A percentile compares a stretch with the other conserved stretches of the same genome.
phyloP scores from a whole-genome alignment of 306 rosid genomes.

The Lithocarpus polystachyus region DNA sequence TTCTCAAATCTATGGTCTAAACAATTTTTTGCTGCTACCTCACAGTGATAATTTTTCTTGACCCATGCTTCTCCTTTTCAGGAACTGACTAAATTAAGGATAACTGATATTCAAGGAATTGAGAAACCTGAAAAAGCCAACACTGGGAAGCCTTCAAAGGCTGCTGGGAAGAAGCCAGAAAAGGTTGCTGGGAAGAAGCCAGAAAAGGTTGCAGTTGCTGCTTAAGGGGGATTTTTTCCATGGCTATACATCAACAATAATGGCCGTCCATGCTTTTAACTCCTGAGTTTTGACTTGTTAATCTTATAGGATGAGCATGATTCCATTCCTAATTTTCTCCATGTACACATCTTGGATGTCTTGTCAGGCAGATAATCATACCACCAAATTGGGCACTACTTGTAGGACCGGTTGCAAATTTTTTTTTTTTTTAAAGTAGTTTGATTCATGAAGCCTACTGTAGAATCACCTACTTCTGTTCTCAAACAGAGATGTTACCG shows the following conservation, averaged over 20 bases:
- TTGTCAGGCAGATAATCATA: constrained; percentile 3
- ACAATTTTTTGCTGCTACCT: not conserved
- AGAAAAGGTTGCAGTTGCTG: constrained; percentile 62
- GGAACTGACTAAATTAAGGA: constrained; percentile 95
- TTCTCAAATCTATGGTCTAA: constrained; percentile 17
- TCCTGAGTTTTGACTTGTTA: not conserved
- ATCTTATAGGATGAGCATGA: constrained; percentile 6
- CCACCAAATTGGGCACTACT: not conserved
- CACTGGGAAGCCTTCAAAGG: constrained; percentile 50
- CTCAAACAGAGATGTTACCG: not conserved
- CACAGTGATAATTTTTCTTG: constrained; percentile 8
- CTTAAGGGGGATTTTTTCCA: constrained; percentile 30
- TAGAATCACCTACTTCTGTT: not conserved
- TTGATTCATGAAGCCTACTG: not conserved
- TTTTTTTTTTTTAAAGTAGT: not conserved
- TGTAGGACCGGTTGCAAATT: not conserved
- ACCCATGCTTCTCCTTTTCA: constrained; percentile 32
- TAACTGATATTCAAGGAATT: constrained; percentile 83
- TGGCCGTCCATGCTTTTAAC: constrained; percentile 4
- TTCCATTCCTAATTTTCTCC: constrained; percentile 13
- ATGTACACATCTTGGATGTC: constrained; percentile 16
- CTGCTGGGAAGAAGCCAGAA: constrained; percentile 51
- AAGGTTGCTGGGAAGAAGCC: constrained; percentile 60
- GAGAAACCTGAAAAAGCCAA: constrained; percentile 47
- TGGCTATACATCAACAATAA: not conserved